These are phyloP conservation scores for Neckera pumila DNA, from an alignment of 225 moss, liverwort and hornwort species.

Conservation along the genomic window DNA sequence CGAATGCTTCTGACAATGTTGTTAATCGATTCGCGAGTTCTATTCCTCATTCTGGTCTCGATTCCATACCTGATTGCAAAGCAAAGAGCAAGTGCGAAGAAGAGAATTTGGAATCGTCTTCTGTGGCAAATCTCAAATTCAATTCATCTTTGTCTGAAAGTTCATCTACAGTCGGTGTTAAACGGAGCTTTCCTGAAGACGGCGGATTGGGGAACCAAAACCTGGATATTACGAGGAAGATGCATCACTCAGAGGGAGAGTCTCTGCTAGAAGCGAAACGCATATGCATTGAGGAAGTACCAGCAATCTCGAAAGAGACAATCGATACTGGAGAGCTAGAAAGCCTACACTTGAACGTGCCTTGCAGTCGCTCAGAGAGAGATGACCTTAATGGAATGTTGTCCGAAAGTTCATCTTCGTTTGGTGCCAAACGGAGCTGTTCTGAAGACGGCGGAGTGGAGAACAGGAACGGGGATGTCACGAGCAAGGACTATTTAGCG, in stretches of 20 bases:
- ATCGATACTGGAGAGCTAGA: not conserved
- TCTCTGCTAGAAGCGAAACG: not conserved
- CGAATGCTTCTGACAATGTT: not conserved
- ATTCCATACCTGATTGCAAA: not conserved
- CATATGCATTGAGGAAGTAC: not conserved
- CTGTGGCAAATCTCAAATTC: not conserved
- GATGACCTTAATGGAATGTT: not conserved
- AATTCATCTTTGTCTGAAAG: not conserved
- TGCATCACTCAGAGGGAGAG: not conserved
- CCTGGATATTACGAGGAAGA: not conserved
- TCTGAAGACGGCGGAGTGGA: not conserved
- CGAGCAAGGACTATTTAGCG: not conserved
- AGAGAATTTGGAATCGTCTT: not conserved
- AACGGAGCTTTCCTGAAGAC: slow-evolving; percentile 16
- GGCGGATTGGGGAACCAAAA: not conserved
- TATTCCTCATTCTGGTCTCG: not conserved
- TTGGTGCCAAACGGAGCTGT: slow-evolving; percentile 7
- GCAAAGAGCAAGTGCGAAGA: not conserved
- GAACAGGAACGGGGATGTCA: not conserved
- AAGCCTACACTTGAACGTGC: not conserved
- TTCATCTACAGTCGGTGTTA: not conserved
- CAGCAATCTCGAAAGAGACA: not conserved
- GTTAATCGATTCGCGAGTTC: not conserved
- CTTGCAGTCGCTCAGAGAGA: not conserved
- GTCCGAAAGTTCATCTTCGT: not conserved